phyloP scores from a whole-genome alignment of 2,329 filamentous ascomycete genomes.

The Phaeoacremonium minimum region DNA sequence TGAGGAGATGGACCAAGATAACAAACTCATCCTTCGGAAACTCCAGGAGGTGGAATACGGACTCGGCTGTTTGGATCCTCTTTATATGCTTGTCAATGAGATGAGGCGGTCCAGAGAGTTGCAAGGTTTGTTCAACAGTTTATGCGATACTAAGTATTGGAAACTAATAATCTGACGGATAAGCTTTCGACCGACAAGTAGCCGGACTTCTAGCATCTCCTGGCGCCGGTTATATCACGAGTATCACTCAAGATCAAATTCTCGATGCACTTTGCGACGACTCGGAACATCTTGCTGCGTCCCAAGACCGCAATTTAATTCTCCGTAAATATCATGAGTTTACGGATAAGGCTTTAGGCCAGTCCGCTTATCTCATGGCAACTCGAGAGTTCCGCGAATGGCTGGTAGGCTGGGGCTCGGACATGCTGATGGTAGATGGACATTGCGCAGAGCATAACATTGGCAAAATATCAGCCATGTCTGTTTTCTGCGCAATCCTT shows the following conservation, averaged over 20 bases:
- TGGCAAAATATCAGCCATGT: neutral
- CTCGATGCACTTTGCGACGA: neutral
- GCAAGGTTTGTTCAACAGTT: too few species aligned
- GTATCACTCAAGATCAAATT: constrained; percentile 1
- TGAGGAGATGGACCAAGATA: too few species aligned
- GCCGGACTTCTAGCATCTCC: too few species aligned
- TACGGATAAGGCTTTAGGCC: constrained; percentile 1
- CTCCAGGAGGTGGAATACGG: too few species aligned
- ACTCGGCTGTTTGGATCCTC: too few species aligned
- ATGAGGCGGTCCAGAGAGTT: too few species aligned
- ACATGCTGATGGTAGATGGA: constrained; percentile 3
- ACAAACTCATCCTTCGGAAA: too few species aligned
- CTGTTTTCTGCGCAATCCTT: constrained; percentile 1
- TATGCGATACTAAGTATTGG: too few species aligned
- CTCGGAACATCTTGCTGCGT: neutral
- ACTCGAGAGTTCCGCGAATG: neutral
- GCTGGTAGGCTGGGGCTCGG: neutral
- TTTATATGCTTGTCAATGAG: too few species aligned
- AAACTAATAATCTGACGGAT: too few species aligned
- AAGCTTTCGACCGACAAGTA: too few species aligned
- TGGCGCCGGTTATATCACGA: too few species aligned
- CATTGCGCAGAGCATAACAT: neutral
- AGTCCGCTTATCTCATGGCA: neutral
- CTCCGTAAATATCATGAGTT: constrained; percentile 1
- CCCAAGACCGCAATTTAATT: neutral